Percentiles rank a stretch among this genome's conserved stretches.
phyloP scores from a whole-genome alignment of 78 protist species.

The Tieghemostelium lacteum region DNA sequence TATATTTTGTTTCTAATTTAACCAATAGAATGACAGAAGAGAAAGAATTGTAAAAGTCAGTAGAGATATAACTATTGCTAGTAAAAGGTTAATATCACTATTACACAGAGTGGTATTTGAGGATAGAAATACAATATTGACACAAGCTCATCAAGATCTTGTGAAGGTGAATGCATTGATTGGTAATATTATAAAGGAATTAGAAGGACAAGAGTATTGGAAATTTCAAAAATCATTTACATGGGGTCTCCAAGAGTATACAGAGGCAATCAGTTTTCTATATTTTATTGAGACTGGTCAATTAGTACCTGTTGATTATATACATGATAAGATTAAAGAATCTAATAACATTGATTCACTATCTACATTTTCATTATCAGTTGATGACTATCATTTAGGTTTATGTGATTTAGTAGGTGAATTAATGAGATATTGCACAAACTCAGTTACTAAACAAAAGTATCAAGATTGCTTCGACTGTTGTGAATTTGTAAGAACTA shows the following conservation, averaged over 20 bases:
- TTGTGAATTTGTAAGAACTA: conserved; percentile 36
- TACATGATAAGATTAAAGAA: conserved; percentile 9
- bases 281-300: conserved; percentile 26
- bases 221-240: conserved; percentile 63
- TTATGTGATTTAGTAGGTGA: conserved; percentile 76
- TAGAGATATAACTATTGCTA: conserved; percentile 59
- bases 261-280: conserved; percentile 57
- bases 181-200: conserved; percentile 41
- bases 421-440: conserved; percentile 68
- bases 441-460: background rate
- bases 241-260: conserved; percentile 77
- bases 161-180: conserved; percentile 4
- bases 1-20: background rate
- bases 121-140: conserved; percentile 1
- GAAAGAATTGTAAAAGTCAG: conserved; percentile 70
- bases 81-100: conserved; percentile 61
- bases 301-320: conserved; percentile 34
- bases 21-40: conserved; percentile 65
- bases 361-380: conserved; percentile 43
- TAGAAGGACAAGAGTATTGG: conserved; percentile 62
- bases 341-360: background rate
- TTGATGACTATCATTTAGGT: conserved; percentile 73
- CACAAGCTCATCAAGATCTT: conserved; percentile 11
- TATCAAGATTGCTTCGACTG: conserved; percentile 29
- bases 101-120: conserved; percentile 51